These are phyloP conservation scores for Colletotrichum melonis DNA, from an alignment of 2,329 filamentous ascomycete species.

Conservation along the genomic window DNA sequence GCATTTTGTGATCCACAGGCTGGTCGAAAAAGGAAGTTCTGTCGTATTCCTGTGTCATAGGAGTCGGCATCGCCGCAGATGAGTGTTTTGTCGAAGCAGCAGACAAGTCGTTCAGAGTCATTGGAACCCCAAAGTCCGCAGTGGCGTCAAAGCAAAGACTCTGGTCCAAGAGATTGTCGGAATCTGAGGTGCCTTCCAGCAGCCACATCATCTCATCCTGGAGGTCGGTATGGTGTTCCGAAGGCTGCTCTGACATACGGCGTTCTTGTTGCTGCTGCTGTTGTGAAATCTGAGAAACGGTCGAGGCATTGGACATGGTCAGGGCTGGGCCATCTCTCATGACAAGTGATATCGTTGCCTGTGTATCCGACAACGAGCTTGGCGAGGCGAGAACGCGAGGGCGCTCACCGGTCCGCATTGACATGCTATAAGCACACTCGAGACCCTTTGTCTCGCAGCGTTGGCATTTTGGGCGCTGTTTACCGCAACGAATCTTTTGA, in stretches of 20 bases:
- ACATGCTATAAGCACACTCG: slow-evolving; percentile 18
- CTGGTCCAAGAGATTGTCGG: not conserved
- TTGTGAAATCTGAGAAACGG: not conserved
- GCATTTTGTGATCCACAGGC: not conserved
- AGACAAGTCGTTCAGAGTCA: not conserved
- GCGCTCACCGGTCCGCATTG: slow-evolving; percentile 18
- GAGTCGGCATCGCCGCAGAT: not conserved
- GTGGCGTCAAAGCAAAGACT: not conserved
- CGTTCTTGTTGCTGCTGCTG: not conserved
- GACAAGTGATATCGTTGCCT: not conserved
- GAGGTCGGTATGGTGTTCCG: not conserved
- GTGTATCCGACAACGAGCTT: not conserved
- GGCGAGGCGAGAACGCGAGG: not conserved
- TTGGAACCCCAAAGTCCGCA: not conserved
- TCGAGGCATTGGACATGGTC: not conserved
- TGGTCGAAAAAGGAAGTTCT: not conserved
- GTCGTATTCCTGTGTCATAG: not conserved
- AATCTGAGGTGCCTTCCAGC: not conserved
- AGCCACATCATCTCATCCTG: not conserved
- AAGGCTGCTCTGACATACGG: not conserved
- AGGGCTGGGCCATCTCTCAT: not conserved
- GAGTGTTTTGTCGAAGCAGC: not conserved
- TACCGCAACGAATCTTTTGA: slow-evolving; percentile 20
- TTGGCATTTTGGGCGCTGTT: slow-evolving; percentile 13
- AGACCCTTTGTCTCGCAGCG: slow-evolving; percentile 8